Evolutionary conservation across 176 grass and related monocot species (phyloP), one percentile per base, ranked within the genome.

Genomic region (Dactylis glomerata): DNA sequence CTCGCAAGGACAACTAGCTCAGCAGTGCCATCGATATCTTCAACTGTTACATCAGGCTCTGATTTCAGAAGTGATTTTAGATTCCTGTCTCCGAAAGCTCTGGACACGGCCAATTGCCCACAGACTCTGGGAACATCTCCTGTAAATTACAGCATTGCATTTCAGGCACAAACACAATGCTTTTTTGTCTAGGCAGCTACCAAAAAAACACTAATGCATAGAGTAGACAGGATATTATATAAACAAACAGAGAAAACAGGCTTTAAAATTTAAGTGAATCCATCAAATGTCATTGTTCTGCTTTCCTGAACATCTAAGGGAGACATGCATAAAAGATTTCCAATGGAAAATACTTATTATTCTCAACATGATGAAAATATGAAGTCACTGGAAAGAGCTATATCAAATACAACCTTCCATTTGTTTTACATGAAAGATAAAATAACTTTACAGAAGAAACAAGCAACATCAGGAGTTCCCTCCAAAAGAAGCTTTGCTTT

Each of bases 61-160:
- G 94, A 96, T 62, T 80, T 86, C 84, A 96, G 69, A 20, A 93
- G 89, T 46, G 84, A 91, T 86, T 96, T 96, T 58, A 96, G 88
- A 86, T 90, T 96, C 73, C 77, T 80, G 56, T 96, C 94, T 55
- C 94, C 94, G 68, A 96, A 96, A 65, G 94, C 94, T 82, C 94
- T 88, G 28, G 94, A 92, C 55, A 96, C 94, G 52, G 94, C 94
- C 52, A 96, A 86, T 65, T 96, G 91, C 41, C 94, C 94, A 75
- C 90, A 87, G 65, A 96, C 94, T 74, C 94, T 69, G 28, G 94
- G 94, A 81, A 96, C 94, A 88, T 96, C 94, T 80, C 94, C 94
- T 96, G 86, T 83, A 88, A 86, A 64, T 82, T 74, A 85, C 40
- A 86, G 22, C 24, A 50, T 75, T 55, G 68, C 33, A 54, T 51